A percentile compares a stretch with the other conserved stretches of the same genome.
Conservation (phyloP, 1,284 basidiomycete species). For the Heterobasidion parviporum region DNA sequence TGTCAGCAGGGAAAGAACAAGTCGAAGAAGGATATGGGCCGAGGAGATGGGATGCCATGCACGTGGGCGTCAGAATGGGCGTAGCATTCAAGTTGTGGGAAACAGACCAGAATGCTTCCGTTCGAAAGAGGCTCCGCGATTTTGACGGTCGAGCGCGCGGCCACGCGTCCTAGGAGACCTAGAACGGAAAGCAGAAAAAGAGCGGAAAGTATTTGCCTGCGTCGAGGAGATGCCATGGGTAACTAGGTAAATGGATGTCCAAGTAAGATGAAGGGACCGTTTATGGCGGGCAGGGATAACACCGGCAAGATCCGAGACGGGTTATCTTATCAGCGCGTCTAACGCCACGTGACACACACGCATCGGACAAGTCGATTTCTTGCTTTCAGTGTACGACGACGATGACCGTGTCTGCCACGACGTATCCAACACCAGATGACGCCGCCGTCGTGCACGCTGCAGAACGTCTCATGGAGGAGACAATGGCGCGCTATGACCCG, state of each 20-base stretch:
- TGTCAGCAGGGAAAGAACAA: no score
- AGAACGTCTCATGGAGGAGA: constrained; percentile 64
- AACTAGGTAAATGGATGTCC: no score
- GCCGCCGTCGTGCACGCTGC: constrained; percentile 44
- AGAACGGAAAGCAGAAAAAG: not conserved
- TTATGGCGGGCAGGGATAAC: not conserved
- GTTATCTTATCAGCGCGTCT: not conserved
- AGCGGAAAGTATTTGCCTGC: not conserved
- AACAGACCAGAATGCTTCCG: not conserved
- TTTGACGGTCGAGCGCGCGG: not conserved
- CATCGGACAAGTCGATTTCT: not conserved
- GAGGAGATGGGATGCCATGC: not conserved
- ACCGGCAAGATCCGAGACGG: not conserved
- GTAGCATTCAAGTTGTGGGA: not conserved
- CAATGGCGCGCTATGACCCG: constrained; percentile 82
- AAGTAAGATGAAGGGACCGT: not conserved
- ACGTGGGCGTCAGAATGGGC: not conserved
- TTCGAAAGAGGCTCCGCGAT: not conserved
- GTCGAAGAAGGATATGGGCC: no score
- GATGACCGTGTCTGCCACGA: not conserved
- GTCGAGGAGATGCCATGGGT: not conserved
- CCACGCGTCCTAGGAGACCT: not conserved
- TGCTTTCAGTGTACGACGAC: not conserved
- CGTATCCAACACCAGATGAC: constrained; percentile 31
- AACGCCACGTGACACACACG: not conserved